These are phyloP conservation scores for Pelargonium cotyledonis DNA, from an alignment of 441 rosid genomes.

Conservation along the genomic window DNA sequence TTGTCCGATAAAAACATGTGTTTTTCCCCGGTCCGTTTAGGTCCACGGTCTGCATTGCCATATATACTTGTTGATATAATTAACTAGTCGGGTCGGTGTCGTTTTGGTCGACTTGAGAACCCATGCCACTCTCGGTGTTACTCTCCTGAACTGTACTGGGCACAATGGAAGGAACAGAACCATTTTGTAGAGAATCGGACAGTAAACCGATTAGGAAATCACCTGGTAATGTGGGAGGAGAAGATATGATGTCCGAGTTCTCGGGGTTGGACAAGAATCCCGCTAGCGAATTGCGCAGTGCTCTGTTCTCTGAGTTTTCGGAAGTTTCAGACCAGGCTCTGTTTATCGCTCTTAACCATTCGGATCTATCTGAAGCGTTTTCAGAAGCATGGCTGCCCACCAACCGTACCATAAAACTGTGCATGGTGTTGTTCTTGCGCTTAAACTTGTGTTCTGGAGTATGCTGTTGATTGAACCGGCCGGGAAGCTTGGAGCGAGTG, in stretches of 20 bases:
- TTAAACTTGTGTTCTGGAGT: constrained; percentile 57
- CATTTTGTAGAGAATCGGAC: neutral
- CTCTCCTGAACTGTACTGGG: constrained; percentile 15
- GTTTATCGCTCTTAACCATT: neutral
- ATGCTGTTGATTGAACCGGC: constrained; percentile 85
- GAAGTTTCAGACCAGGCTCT: constrained; percentile 2
- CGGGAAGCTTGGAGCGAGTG: constrained; percentile 46
- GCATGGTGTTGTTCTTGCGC: constrained; percentile 6
- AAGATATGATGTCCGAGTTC: neutral
- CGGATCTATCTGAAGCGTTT: neutral
- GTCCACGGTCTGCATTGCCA: too few relatives aligned
- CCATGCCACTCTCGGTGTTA: neutral
- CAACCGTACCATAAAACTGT: constrained; percentile 3
- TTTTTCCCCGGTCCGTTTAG: too few relatives aligned
- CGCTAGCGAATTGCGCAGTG: neutral
- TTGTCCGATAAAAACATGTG: too few relatives aligned
- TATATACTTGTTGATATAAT: too few relatives aligned
- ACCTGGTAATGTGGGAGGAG: neutral
- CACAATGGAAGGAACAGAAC: constrained; percentile 5
- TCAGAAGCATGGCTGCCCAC: neutral
- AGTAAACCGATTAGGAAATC: neutral
- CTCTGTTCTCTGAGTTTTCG: constrained; percentile 17
- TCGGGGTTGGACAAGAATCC: neutral
- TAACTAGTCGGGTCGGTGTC: neutral
- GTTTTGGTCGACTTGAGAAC: neutral